Evolutionary conservation across 2,329 filamentous ascomycete species (phyloP).

Genomic region (Calycina herbarum): DNA sequence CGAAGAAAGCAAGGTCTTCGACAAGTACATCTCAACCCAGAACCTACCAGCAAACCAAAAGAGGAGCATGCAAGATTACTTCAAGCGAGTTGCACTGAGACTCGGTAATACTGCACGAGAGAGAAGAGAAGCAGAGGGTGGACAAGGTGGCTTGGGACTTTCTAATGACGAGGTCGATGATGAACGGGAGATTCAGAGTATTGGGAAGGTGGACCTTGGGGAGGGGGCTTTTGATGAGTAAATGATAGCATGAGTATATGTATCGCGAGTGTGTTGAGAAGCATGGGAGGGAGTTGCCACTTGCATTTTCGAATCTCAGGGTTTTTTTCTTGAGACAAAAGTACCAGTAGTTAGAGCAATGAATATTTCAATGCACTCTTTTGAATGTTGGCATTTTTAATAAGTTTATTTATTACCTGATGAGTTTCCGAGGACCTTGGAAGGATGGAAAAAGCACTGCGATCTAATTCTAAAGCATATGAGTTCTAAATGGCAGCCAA

Average conservation of each 20-base stretch:
- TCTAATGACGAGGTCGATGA: constrained; percentile 92
- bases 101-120: constrained; percentile 86
- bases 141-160: constrained; percentile 79
- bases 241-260: constrained; percentile 29
- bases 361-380: not conserved
- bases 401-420: not conserved
- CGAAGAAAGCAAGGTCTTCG: constrained; percentile 81
- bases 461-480: no score
- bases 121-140: constrained; percentile 87
- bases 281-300: not conserved
- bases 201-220: constrained; percentile 83
- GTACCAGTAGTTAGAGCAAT: not conserved
- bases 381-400: not conserved
- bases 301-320: constrained; percentile 8
- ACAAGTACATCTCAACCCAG: constrained; percentile 78
- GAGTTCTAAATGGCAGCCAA: no score
- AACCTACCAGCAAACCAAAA: constrained; percentile 71
- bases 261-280: not conserved
- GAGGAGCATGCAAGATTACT: constrained; percentile 94
- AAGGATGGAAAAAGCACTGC: no score
- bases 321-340: constrained; percentile 8
- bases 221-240: constrained; percentile 46
- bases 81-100: constrained; percentile 85
- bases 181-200: constrained; percentile 92
- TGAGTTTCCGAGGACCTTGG: not conserved